A percentile compares a stretch with the other conserved stretches of the same genome.
Conservation (phyloP, 257 asterid species). For the Jacaranda mimosifolia region DNA sequence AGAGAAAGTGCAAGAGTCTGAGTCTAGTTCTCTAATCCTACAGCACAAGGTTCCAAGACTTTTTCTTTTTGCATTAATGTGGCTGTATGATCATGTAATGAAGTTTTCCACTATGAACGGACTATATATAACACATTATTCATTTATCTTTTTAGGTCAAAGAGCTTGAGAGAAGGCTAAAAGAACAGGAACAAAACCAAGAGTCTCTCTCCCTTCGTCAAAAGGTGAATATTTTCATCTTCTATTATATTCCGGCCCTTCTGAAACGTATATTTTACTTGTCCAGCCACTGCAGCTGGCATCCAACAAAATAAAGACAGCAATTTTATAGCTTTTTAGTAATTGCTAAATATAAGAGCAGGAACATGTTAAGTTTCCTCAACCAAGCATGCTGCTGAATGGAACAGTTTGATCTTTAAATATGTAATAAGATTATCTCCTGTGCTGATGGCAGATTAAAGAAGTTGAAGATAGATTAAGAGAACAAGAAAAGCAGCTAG, state of each 20-base stretch:
- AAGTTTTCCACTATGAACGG: not conserved
- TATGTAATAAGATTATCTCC: not conserved
- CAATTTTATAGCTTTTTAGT: no score
- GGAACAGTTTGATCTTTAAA: not conserved
- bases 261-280: not conserved
- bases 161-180: conserved; percentile 66
- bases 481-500: conserved; percentile 73
- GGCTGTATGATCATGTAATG: not conserved
- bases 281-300: not conserved
- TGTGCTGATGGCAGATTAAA: conserved; percentile 57
- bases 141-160: conserved; percentile 55
- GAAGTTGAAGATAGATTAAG: conserved; percentile 75
- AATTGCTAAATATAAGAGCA: not conserved
- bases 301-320: not conserved
- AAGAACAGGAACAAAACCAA: conserved; percentile 58
- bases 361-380: not conserved
- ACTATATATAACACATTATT: not conserved
- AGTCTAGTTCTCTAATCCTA: conserved; percentile 59
- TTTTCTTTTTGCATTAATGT: conserved; percentile 17
- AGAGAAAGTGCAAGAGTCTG: conserved; percentile 64
- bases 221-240: conserved; percentile 49
- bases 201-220: conserved; percentile 55
- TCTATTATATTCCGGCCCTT: not conserved
- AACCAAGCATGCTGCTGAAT: no score
- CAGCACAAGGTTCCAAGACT: conserved; percentile 65